A percentile compares a stretch with the other conserved stretches of the same genome.
phyloP scores from a whole-genome alignment of 306 rosid genomes.

The Prunus fruticosa region DNA sequence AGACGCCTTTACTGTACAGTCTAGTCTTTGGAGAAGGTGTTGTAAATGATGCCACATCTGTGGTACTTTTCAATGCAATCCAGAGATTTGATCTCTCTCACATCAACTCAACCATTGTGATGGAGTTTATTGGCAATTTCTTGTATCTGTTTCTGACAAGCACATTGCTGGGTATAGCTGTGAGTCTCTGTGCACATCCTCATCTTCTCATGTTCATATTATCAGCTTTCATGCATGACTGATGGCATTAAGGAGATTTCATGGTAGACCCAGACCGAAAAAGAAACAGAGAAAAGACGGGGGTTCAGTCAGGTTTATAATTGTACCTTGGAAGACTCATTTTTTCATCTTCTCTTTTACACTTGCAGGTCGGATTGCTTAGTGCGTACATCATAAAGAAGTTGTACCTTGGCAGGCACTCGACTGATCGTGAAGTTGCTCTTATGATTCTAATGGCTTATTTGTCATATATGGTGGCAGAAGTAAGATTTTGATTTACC shows the following conservation, averaged over 20 bases:
- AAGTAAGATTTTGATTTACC: slow-evolving; percentile 32
- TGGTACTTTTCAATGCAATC: slow-evolving; percentile 65
- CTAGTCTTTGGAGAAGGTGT: slow-evolving; percentile 75
- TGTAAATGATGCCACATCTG: slow-evolving; percentile 71
- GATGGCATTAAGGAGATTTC: no score
- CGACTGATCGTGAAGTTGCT: slow-evolving; percentile 61
- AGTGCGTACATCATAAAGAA: slow-evolving; percentile 48
- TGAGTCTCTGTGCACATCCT: slow-evolving; percentile 28
- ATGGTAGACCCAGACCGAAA: no score
- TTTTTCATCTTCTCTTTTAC: not conserved
- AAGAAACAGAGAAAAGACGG: no score
- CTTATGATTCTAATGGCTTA: slow-evolving; percentile 64
- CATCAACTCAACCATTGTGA: slow-evolving; percentile 35
- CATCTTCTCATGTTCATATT: no score
- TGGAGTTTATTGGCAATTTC: slow-evolving; percentile 37
- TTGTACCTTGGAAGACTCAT: not conserved
- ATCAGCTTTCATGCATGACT: not conserved
- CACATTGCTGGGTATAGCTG: slow-evolving; percentile 54
- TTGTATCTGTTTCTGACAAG: slow-evolving; percentile 46
- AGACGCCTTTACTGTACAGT: slow-evolving; percentile 67
- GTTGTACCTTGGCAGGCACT: slow-evolving; percentile 54
- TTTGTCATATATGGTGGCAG: slow-evolving; percentile 55
- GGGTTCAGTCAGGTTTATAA: not conserved
- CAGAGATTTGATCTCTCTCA: slow-evolving; percentile 55
- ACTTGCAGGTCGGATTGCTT: slow-evolving; percentile 52